Evolutionary conservation across 768 basidiomycete genomes (phyloP).

Genomic region (Saitozyma podzolica): DNA sequence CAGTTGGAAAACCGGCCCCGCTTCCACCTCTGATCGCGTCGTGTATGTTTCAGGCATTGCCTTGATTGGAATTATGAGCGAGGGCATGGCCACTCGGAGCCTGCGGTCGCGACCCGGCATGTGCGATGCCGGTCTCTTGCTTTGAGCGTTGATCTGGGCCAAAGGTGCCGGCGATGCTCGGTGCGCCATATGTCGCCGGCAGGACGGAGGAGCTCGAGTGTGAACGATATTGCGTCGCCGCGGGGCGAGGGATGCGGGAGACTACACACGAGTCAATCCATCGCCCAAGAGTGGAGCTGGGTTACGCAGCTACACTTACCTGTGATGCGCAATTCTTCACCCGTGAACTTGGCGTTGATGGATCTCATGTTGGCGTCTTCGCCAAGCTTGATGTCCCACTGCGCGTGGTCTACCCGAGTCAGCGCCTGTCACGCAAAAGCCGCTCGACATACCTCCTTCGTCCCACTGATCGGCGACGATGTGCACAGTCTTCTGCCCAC

Average conservation of each 20-base stretch:
- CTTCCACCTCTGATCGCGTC: too few relatives aligned
- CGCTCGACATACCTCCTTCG: slow-evolving; percentile 26
- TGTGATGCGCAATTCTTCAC: slow-evolving; percentile 31
- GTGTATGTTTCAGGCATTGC: too few relatives aligned
- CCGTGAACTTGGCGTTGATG: slow-evolving; percentile 36
- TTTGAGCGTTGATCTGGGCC: background rate
- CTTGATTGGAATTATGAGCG: too few relatives aligned
- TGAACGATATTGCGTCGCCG: too few relatives aligned
- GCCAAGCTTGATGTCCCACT: slow-evolving; percentile 45
- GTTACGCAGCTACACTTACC: too few relatives aligned
- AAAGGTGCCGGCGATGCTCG: background rate
- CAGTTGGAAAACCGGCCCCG: too few relatives aligned
- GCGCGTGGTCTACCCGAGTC: slow-evolving; percentile 34
- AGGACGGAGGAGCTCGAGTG: background rate
- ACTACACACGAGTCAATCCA: background rate
- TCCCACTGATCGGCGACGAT: slow-evolving; percentile 48
- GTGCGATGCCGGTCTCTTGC: too few relatives aligned
- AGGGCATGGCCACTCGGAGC: too few relatives aligned
- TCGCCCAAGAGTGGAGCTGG: too few relatives aligned
- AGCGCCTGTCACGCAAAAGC: background rate
- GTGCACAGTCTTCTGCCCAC: slow-evolving; percentile 30
- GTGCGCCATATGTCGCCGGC: background rate
- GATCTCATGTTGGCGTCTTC: slow-evolving; percentile 36
- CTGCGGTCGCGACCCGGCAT: too few relatives aligned
- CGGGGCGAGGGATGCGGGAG: background rate